phyloP scores from a whole-genome alignment of 176 grass and related monocot genomes.

The Chrysopogon serrulatus region DNA sequence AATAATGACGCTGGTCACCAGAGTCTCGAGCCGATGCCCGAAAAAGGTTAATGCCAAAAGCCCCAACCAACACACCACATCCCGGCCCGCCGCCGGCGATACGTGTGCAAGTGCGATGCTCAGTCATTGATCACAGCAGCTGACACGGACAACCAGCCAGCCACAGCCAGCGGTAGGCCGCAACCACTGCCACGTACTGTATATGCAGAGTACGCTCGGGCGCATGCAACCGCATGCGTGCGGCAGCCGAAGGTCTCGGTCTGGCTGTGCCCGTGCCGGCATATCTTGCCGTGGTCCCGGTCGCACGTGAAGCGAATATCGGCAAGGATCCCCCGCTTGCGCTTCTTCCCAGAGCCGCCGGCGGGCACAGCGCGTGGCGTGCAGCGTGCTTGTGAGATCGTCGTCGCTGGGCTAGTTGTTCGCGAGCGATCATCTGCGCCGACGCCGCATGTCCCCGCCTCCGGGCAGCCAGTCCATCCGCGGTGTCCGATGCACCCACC shows the following conservation, averaged over 20 bases:
- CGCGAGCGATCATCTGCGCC: slow-evolving; percentile 6
- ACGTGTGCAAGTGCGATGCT: no score
- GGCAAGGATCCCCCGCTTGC: background rate
- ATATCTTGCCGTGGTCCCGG: slow-evolving; percentile 33
- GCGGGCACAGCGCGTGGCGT: background rate
- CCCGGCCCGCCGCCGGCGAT: no score
- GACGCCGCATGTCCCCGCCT: background rate
- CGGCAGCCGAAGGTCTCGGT: background rate
- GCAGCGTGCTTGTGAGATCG: background rate
- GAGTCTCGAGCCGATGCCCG: no score
- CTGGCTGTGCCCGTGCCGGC: background rate
- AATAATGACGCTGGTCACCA: no score
- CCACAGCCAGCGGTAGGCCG: background rate
- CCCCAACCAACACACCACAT: no score
- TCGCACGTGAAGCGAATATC: slow-evolving; percentile 42
- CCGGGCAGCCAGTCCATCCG: background rate
- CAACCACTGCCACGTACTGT: no score
- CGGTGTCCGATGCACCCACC: background rate
- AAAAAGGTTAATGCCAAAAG: no score
- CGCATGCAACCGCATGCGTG: no score
- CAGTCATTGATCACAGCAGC: no score
- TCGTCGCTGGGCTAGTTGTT: background rate
- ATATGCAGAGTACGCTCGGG: no score
- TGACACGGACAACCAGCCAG: no score
- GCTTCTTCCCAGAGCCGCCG: no score